Evolutionary conservation across 345 rosid species (phyloP), one percentile per base, ranked within the genome.

Genomic region (Ailanthus altissimus): DNA sequence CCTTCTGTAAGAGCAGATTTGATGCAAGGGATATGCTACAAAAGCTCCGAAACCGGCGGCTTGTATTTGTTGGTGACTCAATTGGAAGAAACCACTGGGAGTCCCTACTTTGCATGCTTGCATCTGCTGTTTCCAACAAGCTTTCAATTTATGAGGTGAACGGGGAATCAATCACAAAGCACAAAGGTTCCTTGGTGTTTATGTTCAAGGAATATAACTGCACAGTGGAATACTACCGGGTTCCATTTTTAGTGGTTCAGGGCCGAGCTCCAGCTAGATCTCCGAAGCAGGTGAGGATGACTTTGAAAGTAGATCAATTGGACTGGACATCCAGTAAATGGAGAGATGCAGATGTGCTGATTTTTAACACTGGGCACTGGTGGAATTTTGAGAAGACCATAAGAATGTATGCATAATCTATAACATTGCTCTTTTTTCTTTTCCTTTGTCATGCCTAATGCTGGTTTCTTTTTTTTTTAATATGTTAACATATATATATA

Each of bases 21-120:
- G 87, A 90, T 81, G 94, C 94, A 26, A 84, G 77, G 67, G 21
- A 79, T 75, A 90, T 92, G 97, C 78, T 93, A 67, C 91, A 92
- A 79, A 89, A 84, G 65, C 80, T 93, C 42, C 85, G 88, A 47
- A 83, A 92, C 78, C 81, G 85, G 78, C 74, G 97, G 75, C 81
- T 96, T 10, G 97, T 84, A 20, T 96, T 93, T 79, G 93, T 89
- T n/a, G 99, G 99, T 8, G 99, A 93, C 50, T 96, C 99, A 12
- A 85, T 96, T 51, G 99, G 97, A 64, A 86, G 98, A 81, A 96
- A 96, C 85, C 99, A 96, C 38, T 93, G 97, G 97, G 97, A 96
- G 80, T 96, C 98, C 54, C 89, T 93, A 67, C 90, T 96, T 49
- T 93, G 98, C 82, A 78, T 96, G 93, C 90, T 93, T 8, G 80